Conservation (phyloP, 2,329 filamentous ascomycete species). For the Microdochium trichocladiopsis region DNA sequence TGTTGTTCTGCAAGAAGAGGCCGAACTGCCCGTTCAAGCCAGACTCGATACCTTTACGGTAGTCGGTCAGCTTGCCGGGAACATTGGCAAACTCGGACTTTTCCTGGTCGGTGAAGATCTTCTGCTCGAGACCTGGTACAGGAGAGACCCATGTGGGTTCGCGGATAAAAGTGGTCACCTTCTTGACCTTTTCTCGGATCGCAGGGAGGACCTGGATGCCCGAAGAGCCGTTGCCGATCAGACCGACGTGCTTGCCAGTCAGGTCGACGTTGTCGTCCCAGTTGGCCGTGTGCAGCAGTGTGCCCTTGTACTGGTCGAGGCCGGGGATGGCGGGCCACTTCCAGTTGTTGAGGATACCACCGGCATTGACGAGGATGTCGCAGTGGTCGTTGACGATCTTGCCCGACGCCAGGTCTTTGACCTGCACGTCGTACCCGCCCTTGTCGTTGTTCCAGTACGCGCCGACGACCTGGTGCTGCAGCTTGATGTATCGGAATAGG, state of each 20-base stretch:
- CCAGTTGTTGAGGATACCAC: slow-evolving; percentile 9
- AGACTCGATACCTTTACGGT: slow-evolving; percentile 35
- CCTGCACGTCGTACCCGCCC: slow-evolving; percentile 16
- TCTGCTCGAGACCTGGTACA: slow-evolving; percentile 30
- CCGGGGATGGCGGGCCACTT: slow-evolving; percentile 22
- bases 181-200: slow-evolving; percentile 33
- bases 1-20: slow-evolving; percentile 33
- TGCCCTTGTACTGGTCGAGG: slow-evolving; percentile 17
- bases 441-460: slow-evolving; percentile 31
- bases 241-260: slow-evolving; percentile 27
- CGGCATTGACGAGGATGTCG: not conserved
- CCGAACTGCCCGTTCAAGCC: slow-evolving; percentile 38
- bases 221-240: slow-evolving; percentile 34
- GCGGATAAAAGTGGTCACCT: slow-evolving; percentile 41
- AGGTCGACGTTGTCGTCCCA: slow-evolving; percentile 24
- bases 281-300: slow-evolving; percentile 19
- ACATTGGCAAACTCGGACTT: slow-evolving; percentile 29
- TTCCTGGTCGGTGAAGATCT: slow-evolving; percentile 32
- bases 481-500: slow-evolving; percentile 37
- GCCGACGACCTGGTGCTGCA: slow-evolving; percentile 33
- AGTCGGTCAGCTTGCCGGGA: slow-evolving; percentile 26
- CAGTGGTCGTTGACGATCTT: slow-evolving; percentile 15
- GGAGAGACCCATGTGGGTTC: slow-evolving; percentile 43
- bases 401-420: not conserved
- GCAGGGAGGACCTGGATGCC: slow-evolving; percentile 39